Evolutionary conservation across 495 filamentous ascomycete genomes (phyloP).

Genomic region (Aeminium ludgeri): DNA sequence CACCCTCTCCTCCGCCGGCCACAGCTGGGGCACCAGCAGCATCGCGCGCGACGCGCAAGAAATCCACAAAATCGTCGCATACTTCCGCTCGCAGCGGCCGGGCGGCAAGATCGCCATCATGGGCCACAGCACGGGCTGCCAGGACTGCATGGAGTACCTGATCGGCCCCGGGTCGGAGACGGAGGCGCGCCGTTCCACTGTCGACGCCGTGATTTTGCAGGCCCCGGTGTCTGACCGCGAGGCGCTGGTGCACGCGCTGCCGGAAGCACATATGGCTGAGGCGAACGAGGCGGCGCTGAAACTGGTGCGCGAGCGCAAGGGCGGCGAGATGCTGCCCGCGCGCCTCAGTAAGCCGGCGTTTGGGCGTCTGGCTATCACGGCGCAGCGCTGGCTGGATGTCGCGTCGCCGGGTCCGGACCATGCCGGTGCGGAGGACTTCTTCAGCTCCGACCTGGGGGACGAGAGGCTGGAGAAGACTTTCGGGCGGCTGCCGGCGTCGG

Average conservation of each 20-base stretch:
- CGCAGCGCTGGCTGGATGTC: slow-evolving; percentile 51
- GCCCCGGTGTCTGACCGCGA: slow-evolving; percentile 69
- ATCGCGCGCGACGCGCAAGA: slow-evolving; percentile 59
- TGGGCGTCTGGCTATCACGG: slow-evolving; percentile 42
- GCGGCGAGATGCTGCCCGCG: slow-evolving; percentile 40
- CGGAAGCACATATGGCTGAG: slow-evolving; percentile 30
- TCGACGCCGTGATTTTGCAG: slow-evolving; percentile 67
- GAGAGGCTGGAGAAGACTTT: slow-evolving; percentile 43
- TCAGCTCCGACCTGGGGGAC: slow-evolving; percentile 60
- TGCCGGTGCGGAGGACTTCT: slow-evolving; percentile 70
- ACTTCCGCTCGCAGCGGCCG: slow-evolving; percentile 34
- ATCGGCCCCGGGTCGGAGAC: slow-evolving; percentile 9
- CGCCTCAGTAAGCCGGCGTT: slow-evolving; percentile 31
- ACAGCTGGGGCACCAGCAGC: slow-evolving; percentile 53
- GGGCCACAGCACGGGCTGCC: slow-evolving; percentile 79
- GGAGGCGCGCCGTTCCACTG: slow-evolving; percentile 20
- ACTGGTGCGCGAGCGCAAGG: slow-evolving; percentile 35
- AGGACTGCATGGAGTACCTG: slow-evolving; percentile 70
- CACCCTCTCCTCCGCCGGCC: slow-evolving; percentile 46
- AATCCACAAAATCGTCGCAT: slow-evolving; percentile 51
- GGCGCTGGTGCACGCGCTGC: slow-evolving; percentile 30
- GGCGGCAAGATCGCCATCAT: slow-evolving; percentile 57
- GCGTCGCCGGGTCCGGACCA: slow-evolving; percentile 36
- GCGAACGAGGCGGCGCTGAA: slow-evolving; percentile 36
- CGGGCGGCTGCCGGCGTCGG: slow-evolving; percentile 38